phyloP scores from a whole-genome alignment of 2,329 filamentous ascomycete species.

The Penicillium digitatum region DNA sequence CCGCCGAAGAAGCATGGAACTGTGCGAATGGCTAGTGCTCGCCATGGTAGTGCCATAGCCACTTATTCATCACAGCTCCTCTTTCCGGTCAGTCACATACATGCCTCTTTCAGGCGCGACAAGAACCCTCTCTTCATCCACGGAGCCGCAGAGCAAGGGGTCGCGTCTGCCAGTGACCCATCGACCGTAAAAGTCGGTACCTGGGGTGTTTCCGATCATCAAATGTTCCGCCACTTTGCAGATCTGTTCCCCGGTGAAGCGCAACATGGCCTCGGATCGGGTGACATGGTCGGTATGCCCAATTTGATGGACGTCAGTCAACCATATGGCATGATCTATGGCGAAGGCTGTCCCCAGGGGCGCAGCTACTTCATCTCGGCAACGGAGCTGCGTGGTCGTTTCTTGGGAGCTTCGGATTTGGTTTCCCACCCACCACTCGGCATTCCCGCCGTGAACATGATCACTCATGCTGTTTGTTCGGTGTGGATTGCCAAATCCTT shows the following conservation, averaged over 20 bases:
- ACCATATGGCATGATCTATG: constrained; percentile 74
- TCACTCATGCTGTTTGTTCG: constrained; percentile 67
- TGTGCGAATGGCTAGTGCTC: constrained; percentile 53
- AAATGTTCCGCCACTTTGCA: constrained; percentile 70
- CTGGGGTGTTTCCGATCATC: constrained; percentile 76
- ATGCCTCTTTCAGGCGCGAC: constrained; percentile 71
- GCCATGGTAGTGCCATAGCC: constrained; percentile 68
- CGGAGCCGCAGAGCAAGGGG: constrained; percentile 72
- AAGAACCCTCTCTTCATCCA: constrained; percentile 77
- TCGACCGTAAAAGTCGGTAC: constrained; percentile 67
- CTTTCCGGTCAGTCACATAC: constrained; percentile 72
- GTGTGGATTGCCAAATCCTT: constrained; percentile 88
- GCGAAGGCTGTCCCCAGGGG: constrained; percentile 81
- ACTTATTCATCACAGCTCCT: constrained; percentile 83
- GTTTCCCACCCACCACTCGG: constrained; percentile 63
- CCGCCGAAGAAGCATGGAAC: constrained; percentile 52
- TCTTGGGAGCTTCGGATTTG: constrained; percentile 61
- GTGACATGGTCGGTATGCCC: constrained; percentile 68
- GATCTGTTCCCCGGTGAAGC: constrained; percentile 70
- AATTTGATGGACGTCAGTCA: constrained; percentile 92
- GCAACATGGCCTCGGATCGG: constrained; percentile 73
- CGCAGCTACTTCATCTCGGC: constrained; percentile 71
- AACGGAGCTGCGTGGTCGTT: constrained; percentile 72
- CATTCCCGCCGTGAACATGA: constrained; percentile 69
- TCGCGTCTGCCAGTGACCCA: constrained; percentile 78